A percentile compares a stretch with the other conserved stretches of the same genome.
Evolutionary conservation across 345 rosid genomes (phyloP).

Genomic region (Citrus hindsii): DNA sequence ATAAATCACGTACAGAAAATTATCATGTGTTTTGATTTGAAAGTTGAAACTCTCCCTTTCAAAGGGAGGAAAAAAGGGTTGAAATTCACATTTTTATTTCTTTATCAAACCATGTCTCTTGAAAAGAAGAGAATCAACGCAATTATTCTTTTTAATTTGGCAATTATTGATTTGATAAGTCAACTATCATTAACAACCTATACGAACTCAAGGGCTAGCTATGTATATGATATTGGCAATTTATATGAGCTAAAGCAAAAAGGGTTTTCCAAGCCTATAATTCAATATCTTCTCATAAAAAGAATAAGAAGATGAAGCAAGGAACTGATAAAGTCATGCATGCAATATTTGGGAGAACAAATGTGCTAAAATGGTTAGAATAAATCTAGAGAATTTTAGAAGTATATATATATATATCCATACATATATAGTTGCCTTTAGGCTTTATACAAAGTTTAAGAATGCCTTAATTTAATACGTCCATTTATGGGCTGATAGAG

Average conservation of each 20-base stretch:
- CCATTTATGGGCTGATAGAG: not conserved
- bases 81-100: too few relatives aligned
- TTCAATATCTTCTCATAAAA: not conserved
- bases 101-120: not conserved
- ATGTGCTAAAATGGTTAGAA: not conserved
- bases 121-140: not conserved
- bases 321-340: not conserved
- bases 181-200: not conserved
- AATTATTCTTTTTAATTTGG: not conserved
- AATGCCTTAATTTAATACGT: not conserved
- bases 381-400: not conserved
- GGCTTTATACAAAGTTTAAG: not conserved
- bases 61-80: too few relatives aligned
- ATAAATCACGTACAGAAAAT: not conserved
- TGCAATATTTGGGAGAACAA: not conserved
- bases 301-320: not conserved
- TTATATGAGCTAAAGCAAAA: not conserved
- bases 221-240: not conserved
- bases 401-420: not conserved
- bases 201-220: not conserved
- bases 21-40: not conserved
- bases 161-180: not conserved
- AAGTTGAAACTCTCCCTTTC: not conserved
- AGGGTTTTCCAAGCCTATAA: not conserved
- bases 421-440: not conserved